phyloP scores from a whole-genome alignment of 257 asterid genomes.

The Solanum chilense region DNA sequence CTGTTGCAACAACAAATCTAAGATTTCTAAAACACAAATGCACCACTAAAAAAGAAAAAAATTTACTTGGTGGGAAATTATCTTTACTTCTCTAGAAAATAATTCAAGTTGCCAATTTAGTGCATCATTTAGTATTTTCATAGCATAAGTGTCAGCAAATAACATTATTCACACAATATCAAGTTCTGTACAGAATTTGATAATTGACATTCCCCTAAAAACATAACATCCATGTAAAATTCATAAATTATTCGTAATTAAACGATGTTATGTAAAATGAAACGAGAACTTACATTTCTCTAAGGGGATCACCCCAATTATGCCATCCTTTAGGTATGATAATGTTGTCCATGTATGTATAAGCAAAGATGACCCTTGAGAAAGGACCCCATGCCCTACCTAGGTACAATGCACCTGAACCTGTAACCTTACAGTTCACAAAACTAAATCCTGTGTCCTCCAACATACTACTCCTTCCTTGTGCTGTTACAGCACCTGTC shows the following conservation, averaged over 20 bases:
- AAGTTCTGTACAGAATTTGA: accelerated
- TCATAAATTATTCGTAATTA: background rate
- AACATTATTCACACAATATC: background rate
- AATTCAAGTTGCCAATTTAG: background rate
- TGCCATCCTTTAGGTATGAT: slow-evolving; percentile 93
- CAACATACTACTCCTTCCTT: slow-evolving; percentile 59
- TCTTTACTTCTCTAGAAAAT: background rate
- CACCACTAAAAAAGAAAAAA: too few species aligned
- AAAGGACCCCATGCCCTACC: slow-evolving; percentile 99
- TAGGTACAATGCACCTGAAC: slow-evolving; percentile 83
- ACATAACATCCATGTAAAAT: too few species aligned
- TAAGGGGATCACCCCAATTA: slow-evolving; percentile 90
- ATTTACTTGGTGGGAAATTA: background rate
- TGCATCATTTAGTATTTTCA: background rate
- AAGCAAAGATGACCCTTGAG: slow-evolving; percentile 82
- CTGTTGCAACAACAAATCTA: accelerated
- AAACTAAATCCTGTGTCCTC: slow-evolving; percentile 83
- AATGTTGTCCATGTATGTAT: slow-evolving; percentile 86
- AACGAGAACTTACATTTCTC: slow-evolving; percentile 57
- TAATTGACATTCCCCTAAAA: background rate
- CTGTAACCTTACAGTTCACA: slow-evolving; percentile 83
- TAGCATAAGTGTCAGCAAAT: too few species aligned
- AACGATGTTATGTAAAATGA: background rate
- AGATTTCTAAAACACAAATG: too few species aligned
- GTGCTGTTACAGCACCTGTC: slow-evolving; percentile 89